Evolutionary conservation across 768 basidiomycete genomes (phyloP), one percentile per base, ranked within the genome.

Genomic region (Lyophyllum shimeji): DNA sequence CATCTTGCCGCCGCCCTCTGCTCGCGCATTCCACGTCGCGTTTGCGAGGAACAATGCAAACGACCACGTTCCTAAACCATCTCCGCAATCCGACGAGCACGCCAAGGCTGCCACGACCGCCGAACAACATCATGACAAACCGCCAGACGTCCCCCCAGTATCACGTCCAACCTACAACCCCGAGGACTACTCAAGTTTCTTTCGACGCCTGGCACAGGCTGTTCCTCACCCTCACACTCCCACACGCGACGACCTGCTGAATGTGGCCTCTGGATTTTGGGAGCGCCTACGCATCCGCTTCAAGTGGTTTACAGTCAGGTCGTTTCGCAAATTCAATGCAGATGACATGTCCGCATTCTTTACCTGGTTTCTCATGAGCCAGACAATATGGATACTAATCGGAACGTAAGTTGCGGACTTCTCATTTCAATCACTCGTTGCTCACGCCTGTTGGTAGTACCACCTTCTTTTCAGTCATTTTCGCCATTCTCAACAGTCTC

Each of bases 261-360:
- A 82, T 18, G 88, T 93, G 3, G 87, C 95, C 3, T 89, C 82
- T 27, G 86, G 88, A n/a, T 95, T 95, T 69, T 94, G 94, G 87
- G 83, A 96, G 61, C 85, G 97, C 2, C 70, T 89, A 21, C 82
- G 87, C 20, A 90, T 98, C 62, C 83, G 93, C n/a, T 93, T 98
- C 76, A 94, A 94, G 68, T 99, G 97, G 97, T 90, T 95, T 61
- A 93, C 93, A 11, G 95, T 98, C 63, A 81, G 92, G 59, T 93
- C 92, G 3, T 99, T 97, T 74, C 84, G 96, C 46, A 87, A 84
- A 65, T 99, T 95, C 73, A 95, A 97, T 62, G 89, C 92, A 49
- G 97, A 99, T 69, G 97, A 99, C 69, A 90, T 96, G 52, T 95
- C 93, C 40, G 96, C 95, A 0, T 98, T 99, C 72, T 73, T 96